Conservation (phyloP, 108 stramenopile genomes). For the Skeletonema marinoi region DNA sequence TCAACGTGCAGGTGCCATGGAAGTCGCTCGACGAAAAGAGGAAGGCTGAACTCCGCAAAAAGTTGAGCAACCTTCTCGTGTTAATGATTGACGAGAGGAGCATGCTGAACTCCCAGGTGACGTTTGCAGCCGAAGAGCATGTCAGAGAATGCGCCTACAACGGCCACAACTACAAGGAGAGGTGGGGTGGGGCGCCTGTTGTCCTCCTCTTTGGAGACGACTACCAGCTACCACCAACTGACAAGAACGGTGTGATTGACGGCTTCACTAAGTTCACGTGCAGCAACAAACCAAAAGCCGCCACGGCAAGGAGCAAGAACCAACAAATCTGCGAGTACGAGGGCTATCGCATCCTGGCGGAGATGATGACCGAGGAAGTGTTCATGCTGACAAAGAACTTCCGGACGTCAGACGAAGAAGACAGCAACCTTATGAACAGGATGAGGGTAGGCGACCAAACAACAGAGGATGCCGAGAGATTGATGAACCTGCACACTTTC, state of each 20-base stretch:
- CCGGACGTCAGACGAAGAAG: neutral
- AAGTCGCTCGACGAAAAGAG: neutral
- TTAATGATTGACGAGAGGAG: slow-evolving; percentile 11
- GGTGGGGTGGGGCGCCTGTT: slow-evolving; percentile 8
- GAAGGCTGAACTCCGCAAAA: neutral
- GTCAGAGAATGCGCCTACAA: neutral
- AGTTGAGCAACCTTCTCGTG: neutral
- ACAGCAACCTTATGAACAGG: neutral
- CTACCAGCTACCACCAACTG: neutral
- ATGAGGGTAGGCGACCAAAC: neutral
- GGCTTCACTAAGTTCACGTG: neutral
- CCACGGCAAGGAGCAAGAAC: neutral
- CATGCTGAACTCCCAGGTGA: slow-evolving; percentile 5
- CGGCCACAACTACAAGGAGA: slow-evolving; percentile 3
- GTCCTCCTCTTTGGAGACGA: slow-evolving; percentile 11
- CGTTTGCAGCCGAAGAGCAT: neutral
- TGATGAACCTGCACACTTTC: neutral
- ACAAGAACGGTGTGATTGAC: neutral
- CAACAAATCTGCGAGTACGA: neutral
- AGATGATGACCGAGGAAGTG: neutral
- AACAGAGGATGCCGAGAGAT: neutral
- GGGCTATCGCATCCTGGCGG: neutral
- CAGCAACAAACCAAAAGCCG: neutral
- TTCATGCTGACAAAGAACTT: neutral
- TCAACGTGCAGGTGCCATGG: neutral